Evolutionary conservation across 78 protist species (phyloP).

Genomic region (Dictyostelium discoideum): DNA sequence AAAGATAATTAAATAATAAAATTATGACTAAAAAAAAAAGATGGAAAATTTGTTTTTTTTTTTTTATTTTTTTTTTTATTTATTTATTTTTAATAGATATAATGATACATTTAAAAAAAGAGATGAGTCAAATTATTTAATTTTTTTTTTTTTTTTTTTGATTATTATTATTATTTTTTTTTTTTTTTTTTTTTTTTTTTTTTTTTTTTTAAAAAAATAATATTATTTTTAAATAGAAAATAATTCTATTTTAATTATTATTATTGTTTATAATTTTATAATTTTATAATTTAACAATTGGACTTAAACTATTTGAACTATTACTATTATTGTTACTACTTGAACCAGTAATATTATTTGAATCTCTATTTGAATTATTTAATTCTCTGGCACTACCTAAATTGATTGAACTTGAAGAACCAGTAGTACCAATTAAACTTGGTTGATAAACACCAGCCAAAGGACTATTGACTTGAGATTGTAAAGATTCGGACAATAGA

Average conservation of each 20-base stretch:
- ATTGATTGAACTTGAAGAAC: background rate
- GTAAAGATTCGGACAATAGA: background rate
- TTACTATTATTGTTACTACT: background rate
- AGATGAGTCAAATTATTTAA: background rate
- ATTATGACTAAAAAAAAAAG: background rate
- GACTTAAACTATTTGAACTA: background rate
- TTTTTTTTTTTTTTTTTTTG: background rate
- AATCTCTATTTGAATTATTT: background rate
- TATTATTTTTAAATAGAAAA: too few relatives aligned
- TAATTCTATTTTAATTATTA: background rate
- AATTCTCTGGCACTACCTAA: conserved; percentile 23
- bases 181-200: background rate
- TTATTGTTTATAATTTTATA: background rate
- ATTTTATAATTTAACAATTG: conserved; percentile 3
- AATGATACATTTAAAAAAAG: background rate
- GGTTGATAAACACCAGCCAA: conserved; percentile 2
- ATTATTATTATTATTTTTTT: background rate
- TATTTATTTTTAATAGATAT: background rate
- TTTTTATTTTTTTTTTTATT: background rate
- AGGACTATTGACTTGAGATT: background rate
- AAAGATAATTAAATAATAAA: background rate
- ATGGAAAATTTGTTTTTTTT: background rate
- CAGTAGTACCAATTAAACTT: background rate
- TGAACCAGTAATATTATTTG: background rate
- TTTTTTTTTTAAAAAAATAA: background rate